Conservation (phyloP, 2,329 filamentous ascomycete genomes). For the Cercospora nicotianae region DNA sequence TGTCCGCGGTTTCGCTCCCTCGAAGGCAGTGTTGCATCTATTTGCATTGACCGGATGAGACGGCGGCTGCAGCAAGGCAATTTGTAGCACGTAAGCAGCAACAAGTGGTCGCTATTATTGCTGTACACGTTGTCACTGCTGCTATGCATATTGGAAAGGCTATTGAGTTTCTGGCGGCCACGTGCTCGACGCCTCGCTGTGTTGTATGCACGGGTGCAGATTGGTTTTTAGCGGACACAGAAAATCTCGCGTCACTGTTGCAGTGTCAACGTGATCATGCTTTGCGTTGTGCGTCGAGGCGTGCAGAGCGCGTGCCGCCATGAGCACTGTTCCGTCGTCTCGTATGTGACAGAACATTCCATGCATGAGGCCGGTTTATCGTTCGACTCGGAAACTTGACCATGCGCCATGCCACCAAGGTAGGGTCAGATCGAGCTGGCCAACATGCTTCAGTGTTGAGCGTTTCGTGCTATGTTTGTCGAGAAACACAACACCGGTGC, state of each 20-base stretch:
- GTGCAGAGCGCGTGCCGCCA: slow-evolving; percentile 5
- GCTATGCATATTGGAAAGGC: slow-evolving; percentile 1
- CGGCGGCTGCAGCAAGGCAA: slow-evolving; percentile 7
- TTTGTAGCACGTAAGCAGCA: slow-evolving; percentile 8
- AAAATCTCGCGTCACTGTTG: slow-evolving; percentile 10
- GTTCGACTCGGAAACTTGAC: too few species aligned
- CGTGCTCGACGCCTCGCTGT: background rate
- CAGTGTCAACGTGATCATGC: slow-evolving; percentile 7
- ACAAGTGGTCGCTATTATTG: background rate
- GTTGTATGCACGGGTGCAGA: background rate
- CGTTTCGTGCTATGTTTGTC: background rate
- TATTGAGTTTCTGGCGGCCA: background rate
- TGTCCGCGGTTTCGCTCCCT: background rate
- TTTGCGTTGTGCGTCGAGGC: background rate
- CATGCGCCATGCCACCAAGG: background rate
- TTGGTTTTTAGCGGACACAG: background rate
- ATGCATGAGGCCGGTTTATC: slow-evolving; percentile 10
- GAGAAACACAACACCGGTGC: background rate
- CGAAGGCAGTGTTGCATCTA: background rate
- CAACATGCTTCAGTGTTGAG: background rate
- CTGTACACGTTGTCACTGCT: background rate
- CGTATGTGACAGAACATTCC: slow-evolving; percentile 13
- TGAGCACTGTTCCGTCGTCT: background rate
- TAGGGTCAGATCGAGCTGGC: background rate
- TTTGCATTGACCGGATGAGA: background rate